Percentiles rank a stretch among this genome's conserved stretches.
Evolutionary conservation across 2,329 filamentous ascomycete genomes (phyloP).

Genomic region (Clonostachys byssicola): DNA sequence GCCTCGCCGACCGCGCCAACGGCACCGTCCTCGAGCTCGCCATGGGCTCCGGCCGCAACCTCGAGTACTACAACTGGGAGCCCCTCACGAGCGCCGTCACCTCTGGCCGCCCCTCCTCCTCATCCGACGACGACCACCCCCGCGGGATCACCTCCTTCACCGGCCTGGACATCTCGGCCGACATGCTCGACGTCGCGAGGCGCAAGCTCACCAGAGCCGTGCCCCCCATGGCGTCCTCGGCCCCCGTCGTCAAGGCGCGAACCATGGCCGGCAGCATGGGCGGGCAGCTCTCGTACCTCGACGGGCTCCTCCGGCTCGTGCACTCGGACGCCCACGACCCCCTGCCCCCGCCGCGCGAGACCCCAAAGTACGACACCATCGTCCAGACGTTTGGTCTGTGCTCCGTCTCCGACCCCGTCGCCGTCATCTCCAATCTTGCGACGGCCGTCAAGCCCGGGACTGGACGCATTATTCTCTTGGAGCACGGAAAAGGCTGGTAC

Average conservation of each 20-base stretch:
- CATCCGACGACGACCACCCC: constrained; percentile 2
- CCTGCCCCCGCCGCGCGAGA: constrained; percentile 30
- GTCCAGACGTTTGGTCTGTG: constrained; percentile 63
- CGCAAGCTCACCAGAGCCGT: constrained; percentile 42
- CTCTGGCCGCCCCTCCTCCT: constrained; percentile 4
- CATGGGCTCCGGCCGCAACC: constrained; percentile 58
- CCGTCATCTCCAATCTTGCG: constrained; percentile 49
- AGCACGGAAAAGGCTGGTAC: constrained; percentile 56
- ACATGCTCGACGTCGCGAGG: constrained; percentile 57
- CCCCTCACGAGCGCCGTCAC: constrained; percentile 20
- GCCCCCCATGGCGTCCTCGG: constrained; percentile 24
- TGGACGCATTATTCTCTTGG: constrained; percentile 57
- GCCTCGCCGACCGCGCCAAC: constrained; percentile 39
- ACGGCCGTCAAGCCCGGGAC: constrained; percentile 44
- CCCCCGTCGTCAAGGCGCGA: constrained; percentile 21
- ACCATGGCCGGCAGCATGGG: constrained; percentile 25
- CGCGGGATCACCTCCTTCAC: constrained; percentile 49
- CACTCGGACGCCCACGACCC: constrained; percentile 40
- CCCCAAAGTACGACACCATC: constrained; percentile 53
- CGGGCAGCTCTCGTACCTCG: constrained; percentile 31
- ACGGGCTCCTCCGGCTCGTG: constrained; percentile 39
- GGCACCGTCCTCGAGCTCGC: constrained; percentile 61
- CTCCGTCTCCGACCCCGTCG: constrained; percentile 52
- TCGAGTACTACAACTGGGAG: constrained; percentile 55
- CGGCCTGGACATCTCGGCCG: constrained; percentile 55